Evolutionary conservation across 192 early-diverging fungal species (phyloP), one percentile per base, ranked within the genome.

Genomic region (Coemansia sp.): DNA sequence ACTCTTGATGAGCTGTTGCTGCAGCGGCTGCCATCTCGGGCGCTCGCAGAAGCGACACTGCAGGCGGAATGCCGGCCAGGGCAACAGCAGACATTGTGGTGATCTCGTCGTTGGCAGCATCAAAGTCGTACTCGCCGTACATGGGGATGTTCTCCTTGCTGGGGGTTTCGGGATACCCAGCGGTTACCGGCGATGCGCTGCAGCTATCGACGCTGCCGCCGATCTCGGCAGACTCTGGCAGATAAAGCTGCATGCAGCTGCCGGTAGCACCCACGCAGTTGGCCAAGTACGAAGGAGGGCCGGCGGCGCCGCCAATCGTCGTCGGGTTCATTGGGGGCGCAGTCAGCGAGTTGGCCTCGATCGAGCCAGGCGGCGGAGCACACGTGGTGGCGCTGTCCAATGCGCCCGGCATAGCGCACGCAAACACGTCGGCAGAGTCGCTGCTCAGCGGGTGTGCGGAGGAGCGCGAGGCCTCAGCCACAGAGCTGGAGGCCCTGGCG

Each of bases 71-170:
- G 22, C 7, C 15, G 32, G 68, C n/a, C 38, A 58, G 29, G 17
- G 60, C 38, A 6, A 29, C 47, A 35, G 62, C 38, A 10, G 62
- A 38, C 12, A 59, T 32, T 36, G 24, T 41, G 11, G 61, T 53
- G 17, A 32, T 37, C 27, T 56, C 56, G 24, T 35, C 61, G 51
- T 39, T 35, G 29, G 60, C 24, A 6, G 64, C 32, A 24, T 62
- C 59, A 32, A 58, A 42, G 20, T 67, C 58, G 53, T 61, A 73
- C 10, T 60, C 60, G 29, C n/a, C 40, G 47, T 63, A 82, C 27
- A 79, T 41, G 22, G 79, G 79, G 29, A 82, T 77, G 60, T 82
- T 82, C 58, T 82, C 79, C 60, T 82, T 82, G 64, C 74, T 73
- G 32, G 74, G 79, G 24, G 79, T 82, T 61, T 82, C 79, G 0